Evolutionary conservation across 805 yeast genomes (phyloP).

Genomic region (Myxozyma lipomycoides): DNA sequence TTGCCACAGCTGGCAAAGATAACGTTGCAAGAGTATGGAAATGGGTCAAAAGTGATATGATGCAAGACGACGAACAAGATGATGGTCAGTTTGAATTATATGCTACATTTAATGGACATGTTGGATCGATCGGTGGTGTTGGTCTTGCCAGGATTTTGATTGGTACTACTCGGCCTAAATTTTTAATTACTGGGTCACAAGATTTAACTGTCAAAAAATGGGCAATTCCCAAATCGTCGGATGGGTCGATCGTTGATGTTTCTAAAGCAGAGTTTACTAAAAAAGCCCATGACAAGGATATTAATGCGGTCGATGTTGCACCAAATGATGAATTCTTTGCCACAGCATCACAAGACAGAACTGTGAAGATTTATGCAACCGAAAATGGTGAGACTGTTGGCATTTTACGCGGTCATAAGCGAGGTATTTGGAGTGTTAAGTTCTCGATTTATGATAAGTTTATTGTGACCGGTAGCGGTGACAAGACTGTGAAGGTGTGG

Average conservation of each 20-base stretch:
- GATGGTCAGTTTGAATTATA: slow-evolving; percentile 46
- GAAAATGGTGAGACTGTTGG: slow-evolving; percentile 86
- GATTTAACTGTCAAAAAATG: slow-evolving; percentile 85
- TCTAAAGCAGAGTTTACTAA: slow-evolving; percentile 75
- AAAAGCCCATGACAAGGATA: slow-evolving; percentile 95
- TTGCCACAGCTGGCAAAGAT: slow-evolving; percentile 90
- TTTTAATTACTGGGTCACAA: slow-evolving; percentile 74
- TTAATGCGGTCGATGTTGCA: slow-evolving; percentile 82
- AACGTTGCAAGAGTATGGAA: slow-evolving; percentile 80
- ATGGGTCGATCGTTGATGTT: slow-evolving; percentile 27
- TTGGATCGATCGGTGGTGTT: slow-evolving; percentile 79
- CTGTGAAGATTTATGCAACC: slow-evolving; percentile 84
- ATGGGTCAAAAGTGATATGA: slow-evolving; percentile 34
- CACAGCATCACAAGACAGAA: slow-evolving; percentile 90
- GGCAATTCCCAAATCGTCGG: slow-evolving; percentile 53
- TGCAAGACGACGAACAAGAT: slow-evolving; percentile 40
- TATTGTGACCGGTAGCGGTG: slow-evolving; percentile 84
- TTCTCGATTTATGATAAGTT: slow-evolving; percentile 78
- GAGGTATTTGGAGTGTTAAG: slow-evolving; percentile 90
- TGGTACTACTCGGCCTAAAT: slow-evolving; percentile 49
- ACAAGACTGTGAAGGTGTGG: slow-evolving; percentile 88
- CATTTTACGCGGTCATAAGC: slow-evolving; percentile 79
- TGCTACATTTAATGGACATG: slow-evolving; percentile 78
- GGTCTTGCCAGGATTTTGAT: slow-evolving; percentile 55
- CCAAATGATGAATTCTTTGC: slow-evolving; percentile 87